Evolutionary conservation across 2,329 filamentous ascomycete genomes (phyloP).

Genomic region (Nothopassalora personata): DNA sequence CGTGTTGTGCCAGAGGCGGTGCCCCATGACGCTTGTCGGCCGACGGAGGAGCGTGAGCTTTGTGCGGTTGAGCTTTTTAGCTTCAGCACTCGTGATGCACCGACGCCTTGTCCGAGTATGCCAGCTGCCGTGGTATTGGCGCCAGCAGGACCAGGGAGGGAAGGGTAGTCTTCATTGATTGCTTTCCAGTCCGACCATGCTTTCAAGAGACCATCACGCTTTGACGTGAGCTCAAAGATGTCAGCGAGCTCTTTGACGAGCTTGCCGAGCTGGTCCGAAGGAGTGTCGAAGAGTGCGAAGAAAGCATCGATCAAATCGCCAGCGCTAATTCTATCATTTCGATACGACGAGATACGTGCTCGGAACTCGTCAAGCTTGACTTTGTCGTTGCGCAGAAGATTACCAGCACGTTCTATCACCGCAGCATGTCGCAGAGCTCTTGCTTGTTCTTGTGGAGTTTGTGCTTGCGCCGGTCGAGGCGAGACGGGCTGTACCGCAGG

Average conservation of each 20-base stretch:
- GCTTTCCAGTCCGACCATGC: constrained; percentile 95
- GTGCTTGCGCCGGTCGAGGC: constrained; percentile 30
- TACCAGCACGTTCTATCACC: constrained; percentile 78
- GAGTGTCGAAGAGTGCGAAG: constrained; percentile 77
- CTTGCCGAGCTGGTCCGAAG: constrained; percentile 75
- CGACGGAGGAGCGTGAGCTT: constrained; percentile 57
- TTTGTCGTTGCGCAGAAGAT: constrained; percentile 71
- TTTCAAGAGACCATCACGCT: constrained; percentile 67
- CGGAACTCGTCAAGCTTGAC: constrained; percentile 75
- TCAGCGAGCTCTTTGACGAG: constrained; percentile 88
- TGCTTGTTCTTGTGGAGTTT: constrained; percentile 74
- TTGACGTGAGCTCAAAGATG: constrained; percentile 76
- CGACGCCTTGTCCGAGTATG: constrained; percentile 47
- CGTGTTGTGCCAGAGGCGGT: constrained; percentile 30
- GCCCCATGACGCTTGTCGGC: constrained; percentile 54
- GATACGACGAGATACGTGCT: constrained; percentile 71
- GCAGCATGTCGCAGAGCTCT: constrained; percentile 73
- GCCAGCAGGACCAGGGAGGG: constrained; percentile 69
- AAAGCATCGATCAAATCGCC: constrained; percentile 78
- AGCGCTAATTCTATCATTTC: constrained; percentile 62
- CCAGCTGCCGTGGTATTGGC: constrained; percentile 50
- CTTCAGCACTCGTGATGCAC: constrained; percentile 59
- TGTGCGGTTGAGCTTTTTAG: constrained; percentile 65
- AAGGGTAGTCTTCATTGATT: constrained; percentile 93
- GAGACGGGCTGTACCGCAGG: constrained; percentile 32